Base-by-base conservation (phyloP, 169 alveolate genomes). In the Plasmodium vivax region DNA sequence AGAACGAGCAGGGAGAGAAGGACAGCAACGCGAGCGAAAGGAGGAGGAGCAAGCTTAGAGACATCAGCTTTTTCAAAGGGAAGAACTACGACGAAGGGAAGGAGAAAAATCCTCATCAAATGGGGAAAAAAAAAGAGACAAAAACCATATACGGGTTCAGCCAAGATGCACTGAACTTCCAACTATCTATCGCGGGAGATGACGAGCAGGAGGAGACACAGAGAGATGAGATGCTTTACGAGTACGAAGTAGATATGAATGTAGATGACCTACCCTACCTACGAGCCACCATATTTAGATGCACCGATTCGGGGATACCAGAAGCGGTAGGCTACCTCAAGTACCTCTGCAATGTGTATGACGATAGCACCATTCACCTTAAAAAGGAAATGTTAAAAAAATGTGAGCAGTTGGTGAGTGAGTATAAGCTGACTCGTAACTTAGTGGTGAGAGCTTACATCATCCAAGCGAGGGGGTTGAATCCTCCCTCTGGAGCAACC, bases 291-390 rank as follows among this genome's bases (percentile, higher is more conserved):
- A 96, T 98, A 19, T 97, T 98, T 72, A 90, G 96, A 56, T 96
- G 97, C 93, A 98, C 98, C n/a, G 97, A 94, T 47, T 96, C 96
- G 19, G 99, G 99, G 27, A 95, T 97, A 30, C 98, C 98, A 43
- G 98, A 98, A 95, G 97, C 98, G 10, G 98, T 98, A 32, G 99
- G 99, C 3, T 96, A 96, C 71, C 90, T 98, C 19, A 98, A 98
- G 85, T 98, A 95, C 93, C 94, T 97, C 4, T 95, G 98, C 62
- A 95, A 96, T 36, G 97, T 98, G 12, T 83, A 83, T 87, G 95
- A 80, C 75, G 93, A 82, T 16, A 81, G 51, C 74, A 85, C 94
- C 45, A 74, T 82, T 81, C 88, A 71, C 75, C 19, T 74, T 72
- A 96, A 79, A 82, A 90, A 79, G 45, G 88, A 71, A 81, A 93